Conservation (phyloP, 371 early-diverging fungal species). For the Rhizopus sp. region DNA sequence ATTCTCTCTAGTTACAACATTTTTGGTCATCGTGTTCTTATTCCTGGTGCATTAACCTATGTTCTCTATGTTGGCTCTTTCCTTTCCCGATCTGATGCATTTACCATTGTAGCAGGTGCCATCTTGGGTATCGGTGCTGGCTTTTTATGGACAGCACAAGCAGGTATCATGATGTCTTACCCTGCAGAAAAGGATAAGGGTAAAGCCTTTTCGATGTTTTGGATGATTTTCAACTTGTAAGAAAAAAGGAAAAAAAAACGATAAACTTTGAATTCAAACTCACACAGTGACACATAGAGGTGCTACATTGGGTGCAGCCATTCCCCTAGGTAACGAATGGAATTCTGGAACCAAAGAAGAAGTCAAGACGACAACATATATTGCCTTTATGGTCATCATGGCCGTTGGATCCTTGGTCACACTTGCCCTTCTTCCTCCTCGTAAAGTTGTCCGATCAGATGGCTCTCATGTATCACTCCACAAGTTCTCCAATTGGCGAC, state of each 20-base stretch:
- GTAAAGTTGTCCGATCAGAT: conserved; percentile 64
- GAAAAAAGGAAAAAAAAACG: conserved; percentile 13
- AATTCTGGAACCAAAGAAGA: conserved; percentile 9
- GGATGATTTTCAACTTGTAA: conserved; percentile 77
- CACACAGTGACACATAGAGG: background rate
- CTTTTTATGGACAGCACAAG: conserved; percentile 66
- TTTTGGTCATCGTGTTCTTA: conserved; percentile 56
- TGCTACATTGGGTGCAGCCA: conserved; percentile 4
- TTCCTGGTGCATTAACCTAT: conserved; percentile 59
- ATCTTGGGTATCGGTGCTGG: conserved; percentile 64
- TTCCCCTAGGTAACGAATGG: conserved; percentile 11
- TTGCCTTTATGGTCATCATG: conserved; percentile 70
- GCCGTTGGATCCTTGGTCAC: conserved; percentile 57
- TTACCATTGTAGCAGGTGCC: conserved; percentile 59
- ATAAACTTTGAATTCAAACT: too few relatives aligned
- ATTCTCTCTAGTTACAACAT: conserved; percentile 44
- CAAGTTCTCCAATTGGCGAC: conserved; percentile 56
- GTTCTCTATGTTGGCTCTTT: conserved; percentile 61
- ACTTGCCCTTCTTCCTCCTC: conserved; percentile 60
- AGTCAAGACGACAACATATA: conserved; percentile 52
- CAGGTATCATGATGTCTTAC: conserved; percentile 81
- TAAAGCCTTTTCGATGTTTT: conserved; percentile 66
- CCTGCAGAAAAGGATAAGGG: conserved; percentile 76
- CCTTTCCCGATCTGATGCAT: conserved; percentile 44
- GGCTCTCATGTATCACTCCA: conserved; percentile 63